Evolutionary conservation across 2,329 filamentous ascomycete species (phyloP).

Genomic region (Ophiobolus disseminans): DNA sequence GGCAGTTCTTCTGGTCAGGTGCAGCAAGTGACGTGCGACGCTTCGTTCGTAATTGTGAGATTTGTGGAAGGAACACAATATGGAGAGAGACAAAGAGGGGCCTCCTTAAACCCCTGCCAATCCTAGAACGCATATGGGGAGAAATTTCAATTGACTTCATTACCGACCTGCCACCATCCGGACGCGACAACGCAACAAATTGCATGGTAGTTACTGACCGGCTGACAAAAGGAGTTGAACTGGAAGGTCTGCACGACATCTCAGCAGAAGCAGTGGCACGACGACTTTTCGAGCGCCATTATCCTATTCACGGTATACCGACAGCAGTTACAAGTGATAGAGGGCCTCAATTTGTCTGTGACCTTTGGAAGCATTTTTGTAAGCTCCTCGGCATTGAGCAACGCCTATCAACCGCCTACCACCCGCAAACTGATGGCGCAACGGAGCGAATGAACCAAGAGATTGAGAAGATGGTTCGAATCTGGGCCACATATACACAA

Average conservation of each 20-base stretch:
- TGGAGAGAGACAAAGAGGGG: not conserved
- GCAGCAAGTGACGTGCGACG: not conserved
- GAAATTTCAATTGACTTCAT: slow-evolving; percentile 7
- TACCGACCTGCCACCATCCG: not conserved
- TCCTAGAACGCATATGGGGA: not conserved
- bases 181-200: not conserved
- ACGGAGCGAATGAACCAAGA: slow-evolving; percentile 3
- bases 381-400: not conserved
- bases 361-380: not conserved
- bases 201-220: slow-evolving; percentile 1
- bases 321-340: not conserved
- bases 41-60: not conserved
- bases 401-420: slow-evolving; percentile 2
- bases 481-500: not conserved
- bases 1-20: not conserved
- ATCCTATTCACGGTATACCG: not conserved
- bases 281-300: too few species aligned
- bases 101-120: slow-evolving; percentile 6
- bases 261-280: too few species aligned
- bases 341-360: not conserved
- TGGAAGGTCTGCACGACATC: too few species aligned
- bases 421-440: slow-evolving; percentile 5
- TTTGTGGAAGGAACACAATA: not conserved
- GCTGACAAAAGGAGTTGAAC: not conserved
- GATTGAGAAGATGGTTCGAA: not conserved